Evolutionary conservation across 495 filamentous ascomycete genomes (phyloP).

Genomic region (Melanomma pulvis-pyrius): DNA sequence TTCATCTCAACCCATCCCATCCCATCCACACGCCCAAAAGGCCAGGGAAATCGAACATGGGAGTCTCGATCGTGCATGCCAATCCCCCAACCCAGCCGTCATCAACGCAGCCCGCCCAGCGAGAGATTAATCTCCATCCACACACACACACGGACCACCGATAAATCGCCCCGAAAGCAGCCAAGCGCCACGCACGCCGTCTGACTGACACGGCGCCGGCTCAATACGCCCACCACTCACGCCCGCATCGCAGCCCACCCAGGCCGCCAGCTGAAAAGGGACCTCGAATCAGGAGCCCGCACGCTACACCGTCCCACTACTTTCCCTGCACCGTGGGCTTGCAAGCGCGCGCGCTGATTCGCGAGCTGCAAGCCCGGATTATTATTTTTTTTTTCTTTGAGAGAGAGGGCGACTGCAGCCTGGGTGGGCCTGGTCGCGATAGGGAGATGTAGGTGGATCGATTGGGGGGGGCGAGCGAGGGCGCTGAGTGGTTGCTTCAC

Average conservation of each 20-base stretch:
- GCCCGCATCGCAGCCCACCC: neutral
- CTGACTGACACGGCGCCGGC: slow-evolving; percentile 2
- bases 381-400: no score
- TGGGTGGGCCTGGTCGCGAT: neutral
- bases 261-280: neutral
- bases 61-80: slow-evolving; percentile 31
- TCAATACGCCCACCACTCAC: slow-evolving; percentile 8
- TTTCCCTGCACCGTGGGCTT: no score
- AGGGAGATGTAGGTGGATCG: neutral
- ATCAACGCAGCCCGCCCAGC: slow-evolving; percentile 7
- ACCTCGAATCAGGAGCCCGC: slow-evolving; percentile 26
- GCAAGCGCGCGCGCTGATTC: no score
- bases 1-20: no score
- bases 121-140: neutral
- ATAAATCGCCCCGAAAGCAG: no score
- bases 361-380: no score
- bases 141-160: no score
- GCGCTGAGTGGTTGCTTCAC: slow-evolving; percentile 18
- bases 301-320: slow-evolving; percentile 27
- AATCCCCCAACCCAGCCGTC: neutral
- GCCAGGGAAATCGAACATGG: neutral
- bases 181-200: no score
- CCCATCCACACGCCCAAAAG: slow-evolving; percentile 1
- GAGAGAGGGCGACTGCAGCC: no score
- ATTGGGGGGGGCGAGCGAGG: slow-evolving; percentile 1